Percentiles rank a stretch among this genome's conserved stretches.
phyloP scores from a whole-genome alignment of 768 basidiomycete species.

The Strobilomyces dryophilus region DNA sequence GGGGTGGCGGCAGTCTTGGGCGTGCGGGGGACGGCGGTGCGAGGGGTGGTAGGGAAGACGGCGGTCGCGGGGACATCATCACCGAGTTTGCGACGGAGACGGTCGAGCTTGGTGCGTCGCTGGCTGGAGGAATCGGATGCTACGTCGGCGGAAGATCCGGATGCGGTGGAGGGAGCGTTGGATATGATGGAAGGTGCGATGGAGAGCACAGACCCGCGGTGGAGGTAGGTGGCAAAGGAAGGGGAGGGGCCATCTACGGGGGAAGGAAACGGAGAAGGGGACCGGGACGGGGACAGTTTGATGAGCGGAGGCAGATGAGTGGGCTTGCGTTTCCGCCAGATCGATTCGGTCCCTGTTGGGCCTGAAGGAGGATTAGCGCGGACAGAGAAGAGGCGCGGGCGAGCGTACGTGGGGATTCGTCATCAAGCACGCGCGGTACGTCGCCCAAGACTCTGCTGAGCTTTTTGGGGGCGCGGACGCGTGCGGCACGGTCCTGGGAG shows the following conservation, averaged over 20 bases:
- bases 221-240: conserved; percentile 5
- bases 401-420: conserved; percentile 1
- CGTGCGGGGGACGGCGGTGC: conserved; percentile 9
- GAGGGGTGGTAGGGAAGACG: conserved; percentile 44
- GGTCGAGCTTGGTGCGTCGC: conserved; percentile 59
- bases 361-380: not conserved
- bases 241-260: conserved; percentile 8
- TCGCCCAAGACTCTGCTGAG: conserved; percentile 55
- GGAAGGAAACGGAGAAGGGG: not conserved
- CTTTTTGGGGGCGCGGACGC: conserved; percentile 56
- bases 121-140: conserved; percentile 37
- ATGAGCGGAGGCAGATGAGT: conserved; percentile 27
- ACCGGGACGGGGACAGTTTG: conserved; percentile 7
- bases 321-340: conserved; percentile 26
- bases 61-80: conserved; percentile 57
- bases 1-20: conserved; percentile 1
- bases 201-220: conserved; percentile 20
- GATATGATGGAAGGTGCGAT: conserved; percentile 17
- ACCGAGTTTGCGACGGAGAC: conserved; percentile 57
- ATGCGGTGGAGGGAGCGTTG: conserved; percentile 11
- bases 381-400: accelerated
- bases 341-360: conserved; percentile 4
- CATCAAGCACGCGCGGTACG: conserved; percentile 55
- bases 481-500: conserved; percentile 47
- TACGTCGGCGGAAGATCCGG: conserved; percentile 23